A percentile compares a stretch with the other conserved stretches of the same genome.
These are phyloP conservation scores for Loxodes magnus DNA, from an alignment of 73 alveolate genomes.

Conservation along the genomic window DNA sequence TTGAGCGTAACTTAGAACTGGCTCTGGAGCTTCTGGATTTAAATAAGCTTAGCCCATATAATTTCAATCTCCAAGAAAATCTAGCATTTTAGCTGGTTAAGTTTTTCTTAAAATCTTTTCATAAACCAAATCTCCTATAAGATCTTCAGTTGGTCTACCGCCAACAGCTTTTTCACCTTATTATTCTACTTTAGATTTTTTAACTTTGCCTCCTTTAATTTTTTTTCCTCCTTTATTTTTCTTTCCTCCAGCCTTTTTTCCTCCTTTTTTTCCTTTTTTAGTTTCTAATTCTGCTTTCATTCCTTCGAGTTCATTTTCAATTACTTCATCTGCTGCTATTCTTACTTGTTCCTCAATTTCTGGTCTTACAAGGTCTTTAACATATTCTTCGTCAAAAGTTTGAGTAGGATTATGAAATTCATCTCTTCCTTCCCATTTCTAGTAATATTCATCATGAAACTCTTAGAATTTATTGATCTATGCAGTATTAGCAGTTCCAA, in stretches of 20 bases:
- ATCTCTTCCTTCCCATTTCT: constrained; percentile 62
- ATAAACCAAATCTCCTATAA: constrained; percentile 44
- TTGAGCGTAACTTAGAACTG: constrained; percentile 70
- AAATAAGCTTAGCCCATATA: constrained; percentile 53
- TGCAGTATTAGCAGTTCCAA: constrained; percentile 38
- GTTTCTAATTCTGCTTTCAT: constrained; percentile 27
- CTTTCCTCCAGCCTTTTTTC: constrained; percentile 34
- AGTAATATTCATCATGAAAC: constrained; percentile 41
- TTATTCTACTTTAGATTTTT: constrained; percentile 26
- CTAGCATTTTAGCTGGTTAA: constrained; percentile 36
- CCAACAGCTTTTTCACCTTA: constrained; percentile 42
- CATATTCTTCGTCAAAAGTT: constrained; percentile 50
- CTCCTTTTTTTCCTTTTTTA: constrained; percentile 36
- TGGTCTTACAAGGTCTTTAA: constrained; percentile 55
- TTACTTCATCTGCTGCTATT: constrained; percentile 56
- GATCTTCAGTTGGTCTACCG: constrained; percentile 46
- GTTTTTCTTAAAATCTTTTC: constrained; percentile 52
- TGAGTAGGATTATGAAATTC: constrained; percentile 53
- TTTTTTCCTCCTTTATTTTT: constrained; percentile 27
- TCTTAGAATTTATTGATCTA: constrained; percentile 27
- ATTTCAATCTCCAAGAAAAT: constrained; percentile 60
- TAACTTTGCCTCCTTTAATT: constrained; percentile 50
- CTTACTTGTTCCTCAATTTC: constrained; percentile 52
- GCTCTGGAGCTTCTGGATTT: constrained; percentile 34
- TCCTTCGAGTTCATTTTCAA: constrained; percentile 58